Percentiles rank a stretch among this genome's conserved stretches.
These are phyloP conservation scores for Saururus chinensis DNA, from an alignment of 164 flowering plant genomes.

Conservation along the genomic window DNA sequence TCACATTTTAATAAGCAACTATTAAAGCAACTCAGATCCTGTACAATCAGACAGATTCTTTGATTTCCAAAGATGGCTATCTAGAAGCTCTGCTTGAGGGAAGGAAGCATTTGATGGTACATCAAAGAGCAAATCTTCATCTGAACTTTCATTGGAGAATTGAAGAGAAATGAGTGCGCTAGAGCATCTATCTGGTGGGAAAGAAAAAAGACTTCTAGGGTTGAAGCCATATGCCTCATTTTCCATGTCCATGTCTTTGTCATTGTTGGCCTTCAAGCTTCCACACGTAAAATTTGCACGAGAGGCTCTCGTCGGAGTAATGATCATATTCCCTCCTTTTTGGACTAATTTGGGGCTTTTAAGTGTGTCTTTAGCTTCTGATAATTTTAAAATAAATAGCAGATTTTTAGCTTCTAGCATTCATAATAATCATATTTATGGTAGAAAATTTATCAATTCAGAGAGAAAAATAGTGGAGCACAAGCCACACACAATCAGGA, in stretches of 20 bases:
- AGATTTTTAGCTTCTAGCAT: neutral
- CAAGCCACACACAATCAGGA: neutral
- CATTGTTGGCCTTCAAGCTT: conserved; percentile 24
- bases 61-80: conserved; percentile 7
- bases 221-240: conserved; percentile 47
- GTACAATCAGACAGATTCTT: neutral
- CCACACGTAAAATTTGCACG: conserved; percentile 3
- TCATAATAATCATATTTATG: neutral
- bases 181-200: conserved; percentile 51
- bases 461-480: neutral
- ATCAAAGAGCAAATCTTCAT: conserved; percentile 77
- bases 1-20: neutral
- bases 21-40: neutral
- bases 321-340: neutral
- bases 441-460: neutral
- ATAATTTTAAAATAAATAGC: neutral
- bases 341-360: conserved; percentile 43
- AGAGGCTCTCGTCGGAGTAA: conserved; percentile 3
- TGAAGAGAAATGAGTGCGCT: conserved; percentile 44
- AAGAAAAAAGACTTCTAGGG: conserved; percentile 59
- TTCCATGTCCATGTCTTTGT: conserved; percentile 34
- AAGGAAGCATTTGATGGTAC: conserved; percentile 67
- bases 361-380: conserved; percentile 43
- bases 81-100: conserved; percentile 82
- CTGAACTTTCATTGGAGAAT: conserved; percentile 45